Evolutionary conservation across 1,284 basidiomycete genomes (phyloP), one percentile per base, ranked within the genome.

Genomic region (Marasmius sp.): DNA sequence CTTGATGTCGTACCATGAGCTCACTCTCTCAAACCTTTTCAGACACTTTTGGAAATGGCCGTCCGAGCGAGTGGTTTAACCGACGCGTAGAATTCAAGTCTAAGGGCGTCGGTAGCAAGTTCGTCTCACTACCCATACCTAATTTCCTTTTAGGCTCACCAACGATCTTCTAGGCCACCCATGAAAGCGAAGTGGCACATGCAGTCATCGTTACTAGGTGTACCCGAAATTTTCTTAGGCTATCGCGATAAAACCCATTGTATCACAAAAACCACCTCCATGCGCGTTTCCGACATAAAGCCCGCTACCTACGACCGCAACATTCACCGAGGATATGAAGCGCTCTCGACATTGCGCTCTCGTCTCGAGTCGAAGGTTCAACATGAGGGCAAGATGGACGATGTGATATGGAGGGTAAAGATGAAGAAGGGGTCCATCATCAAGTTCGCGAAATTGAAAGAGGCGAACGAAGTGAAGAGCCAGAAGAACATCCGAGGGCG

Each of bases 171-270:
- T 14, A 47, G 45, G 20, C 7, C 8, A 18, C 16, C 45, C 8
- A 47, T 47, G 1, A 18, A 45, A 14, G 33, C 52, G 16, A 39
- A 47, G 3, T 61, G 59, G 59, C 59, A 61, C 34, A 61, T 61
- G 45, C 59, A 61, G 38, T 61, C 59, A 12, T 45, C 41, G 18
- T 52, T 61, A 22, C 39, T 61, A 9, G 59, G 27, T 12, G 53
- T 61, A n/a, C 52, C 45, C 6, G 45, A 61, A 48, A 61, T 61
- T 5, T 61, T 56, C 18, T 22, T 61, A 6, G 59, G 59, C 12
- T 61, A 55, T 36, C 59, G 59, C 1, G 45, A 47, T 20, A 38
- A 39, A 41, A 27, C 38, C 20, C 34, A 27, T 6, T 7, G 41
- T 7, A 43, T 54, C 38, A 20, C 45, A 11, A n/a, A 22, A 14